Evolutionary conservation across 2,329 filamentous ascomycete genomes (phyloP).

Genomic region (Nannizziopsis barbatae): DNA sequence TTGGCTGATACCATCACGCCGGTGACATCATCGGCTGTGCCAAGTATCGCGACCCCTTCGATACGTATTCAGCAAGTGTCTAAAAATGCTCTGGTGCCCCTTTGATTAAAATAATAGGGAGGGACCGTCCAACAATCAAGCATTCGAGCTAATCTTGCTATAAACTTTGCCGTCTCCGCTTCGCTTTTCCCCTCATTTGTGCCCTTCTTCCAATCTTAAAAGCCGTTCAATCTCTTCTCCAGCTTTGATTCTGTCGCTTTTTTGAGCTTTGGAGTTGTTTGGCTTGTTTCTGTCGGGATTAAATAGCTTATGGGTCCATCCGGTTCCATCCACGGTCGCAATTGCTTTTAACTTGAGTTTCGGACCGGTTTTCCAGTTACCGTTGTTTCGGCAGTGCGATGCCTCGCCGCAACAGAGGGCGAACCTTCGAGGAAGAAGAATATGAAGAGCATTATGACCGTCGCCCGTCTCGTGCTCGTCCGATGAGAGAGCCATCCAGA

Average conservation of each 20-base stretch:
- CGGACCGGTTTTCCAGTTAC: background rate
- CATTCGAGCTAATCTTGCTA: too few relatives aligned
- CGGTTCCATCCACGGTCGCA: too few relatives aligned
- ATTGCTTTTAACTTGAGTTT: background rate
- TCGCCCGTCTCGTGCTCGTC: background rate
- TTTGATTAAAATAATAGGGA: background rate
- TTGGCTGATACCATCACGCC: slow-evolving; percentile 3
- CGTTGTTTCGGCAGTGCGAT: background rate
- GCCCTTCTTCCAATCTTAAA: background rate
- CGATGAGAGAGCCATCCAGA: slow-evolving; percentile 12
- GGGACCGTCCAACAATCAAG: background rate
- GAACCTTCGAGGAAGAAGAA: slow-evolving; percentile 25
- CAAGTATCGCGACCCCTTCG: slow-evolving; percentile 2
- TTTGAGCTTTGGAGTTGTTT: background rate
- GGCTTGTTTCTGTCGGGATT: background rate
- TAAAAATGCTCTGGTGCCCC: too few relatives aligned
- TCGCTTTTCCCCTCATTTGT: background rate
- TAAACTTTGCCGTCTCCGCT: too few relatives aligned
- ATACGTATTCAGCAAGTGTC: background rate
- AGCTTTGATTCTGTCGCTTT: background rate
- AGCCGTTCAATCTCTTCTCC: background rate
- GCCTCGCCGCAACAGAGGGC: slow-evolving; percentile 4
- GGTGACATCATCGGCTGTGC: slow-evolving; percentile 7
- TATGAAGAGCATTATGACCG: slow-evolving; percentile 17
- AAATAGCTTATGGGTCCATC: too few relatives aligned